Base-by-base conservation (phyloP, 306 rosid genomes). In the Geum urbanum region DNA sequence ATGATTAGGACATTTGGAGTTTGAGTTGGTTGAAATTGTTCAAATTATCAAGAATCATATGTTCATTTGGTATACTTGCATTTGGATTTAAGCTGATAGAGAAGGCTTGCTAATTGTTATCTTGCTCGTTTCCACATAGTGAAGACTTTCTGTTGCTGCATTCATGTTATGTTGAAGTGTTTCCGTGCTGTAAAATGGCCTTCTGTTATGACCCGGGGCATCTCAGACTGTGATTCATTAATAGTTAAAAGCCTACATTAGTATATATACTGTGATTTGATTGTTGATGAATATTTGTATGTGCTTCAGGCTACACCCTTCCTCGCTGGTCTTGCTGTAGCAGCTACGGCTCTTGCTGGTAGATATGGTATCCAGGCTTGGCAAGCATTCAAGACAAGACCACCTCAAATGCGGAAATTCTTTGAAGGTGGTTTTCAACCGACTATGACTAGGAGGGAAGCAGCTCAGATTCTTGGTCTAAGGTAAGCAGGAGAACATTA, bases 391-490 rank as follows among this genome's bases (percentile, higher is more conserved):
- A 87, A 87, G 88, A 57, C 87, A 7, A 78, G 83, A 1, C 88
- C 89, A 11, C 87, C 96, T 15, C 82, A 49, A 79, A 16, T 71
- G 20, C 86, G 87, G 9, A 87, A 78, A 53, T 90, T 87, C 76
- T 87, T 87, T 62, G 87, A 90, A 27, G 89, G 95, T 41, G 94
- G 96, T 71, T 90, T 87, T 74, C 81, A 86, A 76, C 85, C 84
- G 3, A 80, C 81, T 15, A 87, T 90, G 96, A 87, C 89, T 4
- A 84, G 63, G 70, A 82, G 92, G 72, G 91, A 90, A 81, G 89
- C 91, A 15, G 85, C 91, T 73, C 89, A 87, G 56, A 87, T 87
- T 70, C 82, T 90, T 48, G 94, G 96, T n/a, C 15, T 90, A 59
- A 87, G 91, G 96, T 90, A 81, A 72, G 61, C 44, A 66, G 48